A percentile compares a stretch with the other conserved stretches of the same genome.
phyloP scores from a whole-genome alignment of 768 basidiomycete species.

The Trametopsis cervina region DNA sequence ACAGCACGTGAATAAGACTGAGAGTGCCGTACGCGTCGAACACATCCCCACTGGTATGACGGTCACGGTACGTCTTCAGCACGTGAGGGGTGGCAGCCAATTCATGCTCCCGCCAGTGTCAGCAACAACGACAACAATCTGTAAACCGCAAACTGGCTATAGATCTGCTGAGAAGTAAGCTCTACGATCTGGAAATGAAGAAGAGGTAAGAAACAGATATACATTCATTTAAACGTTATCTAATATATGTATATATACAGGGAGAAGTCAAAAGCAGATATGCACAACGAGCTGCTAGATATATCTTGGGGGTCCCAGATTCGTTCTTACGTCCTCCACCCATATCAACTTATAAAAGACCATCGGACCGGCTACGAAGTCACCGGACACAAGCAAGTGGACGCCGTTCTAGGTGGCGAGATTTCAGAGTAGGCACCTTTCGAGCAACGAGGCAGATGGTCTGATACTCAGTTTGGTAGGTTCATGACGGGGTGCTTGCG shows the following conservation, averaged over 20 bases:
- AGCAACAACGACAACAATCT: conserved; percentile 7
- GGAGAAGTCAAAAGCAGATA: conserved; percentile 7
- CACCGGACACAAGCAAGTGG: conserved; percentile 1
- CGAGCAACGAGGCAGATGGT: no score
- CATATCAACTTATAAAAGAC: conserved; percentile 15
- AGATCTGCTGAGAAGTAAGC: conserved; percentile 11
- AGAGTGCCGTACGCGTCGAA: conserved; percentile 12
- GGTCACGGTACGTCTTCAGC: conserved; percentile 8
- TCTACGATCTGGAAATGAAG: conserved; percentile 13
- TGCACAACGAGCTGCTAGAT: conserved; percentile 6
- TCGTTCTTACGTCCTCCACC: conserved; percentile 14
- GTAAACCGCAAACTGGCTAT: conserved; percentile 10
- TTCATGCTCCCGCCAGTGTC: conserved; percentile 6
- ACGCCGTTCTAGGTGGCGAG: conserved; percentile 13
- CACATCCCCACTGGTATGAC: conserved; percentile 14
- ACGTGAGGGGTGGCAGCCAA: neutral
- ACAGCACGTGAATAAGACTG: conserved; percentile 8
- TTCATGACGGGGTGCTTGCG: conserved; percentile 18
- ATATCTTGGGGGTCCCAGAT: conserved; percentile 14
- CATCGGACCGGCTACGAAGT: conserved; percentile 13
- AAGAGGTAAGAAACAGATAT: conserved; percentile 7
- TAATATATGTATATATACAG: conserved; percentile 7
- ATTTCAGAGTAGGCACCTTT: conserved; percentile 7
- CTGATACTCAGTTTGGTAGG: conserved; percentile 4
- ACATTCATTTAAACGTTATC: neutral